A percentile compares a stretch with the other conserved stretches of the same genome.
Evolutionary conservation across 2,329 filamentous ascomycete species (phyloP).

Genomic region (Lachnellula suecica): DNA sequence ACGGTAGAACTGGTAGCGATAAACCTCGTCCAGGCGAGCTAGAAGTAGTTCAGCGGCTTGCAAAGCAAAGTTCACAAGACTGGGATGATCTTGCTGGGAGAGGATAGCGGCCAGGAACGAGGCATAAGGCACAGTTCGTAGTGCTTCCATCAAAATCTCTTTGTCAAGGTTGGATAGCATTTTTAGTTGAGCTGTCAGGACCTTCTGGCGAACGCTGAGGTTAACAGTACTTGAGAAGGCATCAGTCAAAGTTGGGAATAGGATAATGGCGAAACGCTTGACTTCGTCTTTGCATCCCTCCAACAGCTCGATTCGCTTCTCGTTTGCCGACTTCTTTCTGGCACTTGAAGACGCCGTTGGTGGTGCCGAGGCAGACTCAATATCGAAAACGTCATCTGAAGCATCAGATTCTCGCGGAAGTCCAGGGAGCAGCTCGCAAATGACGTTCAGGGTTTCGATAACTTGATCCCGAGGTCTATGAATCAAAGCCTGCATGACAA

Average conservation of each 20-base stretch:
- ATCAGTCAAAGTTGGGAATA: conserved; percentile 93
- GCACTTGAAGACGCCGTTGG: conserved; percentile 41
- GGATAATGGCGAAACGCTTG: conserved; percentile 86
- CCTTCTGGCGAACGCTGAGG: conserved; percentile 88
- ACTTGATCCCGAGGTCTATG: conserved; percentile 95
- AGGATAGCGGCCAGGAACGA: conserved; percentile 94
- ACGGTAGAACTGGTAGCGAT: conserved; percentile 94
- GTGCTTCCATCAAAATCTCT: conserved; percentile 77
- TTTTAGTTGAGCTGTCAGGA: conserved; percentile 92
- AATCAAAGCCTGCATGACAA: conserved; percentile 98
- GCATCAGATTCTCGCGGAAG: conserved; percentile 55
- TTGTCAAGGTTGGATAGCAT: conserved; percentile 96
- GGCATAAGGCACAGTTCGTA: conserved; percentile 87
- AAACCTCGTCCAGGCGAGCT: conserved; percentile 80
- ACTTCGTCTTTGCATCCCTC: conserved; percentile 83
- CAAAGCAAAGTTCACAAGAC: conserved; percentile 80
- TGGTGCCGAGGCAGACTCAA: conserved; percentile 37
- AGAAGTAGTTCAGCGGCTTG: conserved; percentile 88
- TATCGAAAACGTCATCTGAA: conserved; percentile 45
- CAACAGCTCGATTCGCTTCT: conserved; percentile 79
- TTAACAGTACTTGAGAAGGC: conserved; percentile 98
- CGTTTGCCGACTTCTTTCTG: conserved; percentile 61
- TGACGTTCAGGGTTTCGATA: conserved; percentile 94
- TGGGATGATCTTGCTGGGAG: conserved; percentile 90
- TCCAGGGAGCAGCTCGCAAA: conserved; percentile 87